Evolutionary conservation across 2,329 filamentous ascomycete species (phyloP).

Genomic region (Cladosporium sp.): DNA sequence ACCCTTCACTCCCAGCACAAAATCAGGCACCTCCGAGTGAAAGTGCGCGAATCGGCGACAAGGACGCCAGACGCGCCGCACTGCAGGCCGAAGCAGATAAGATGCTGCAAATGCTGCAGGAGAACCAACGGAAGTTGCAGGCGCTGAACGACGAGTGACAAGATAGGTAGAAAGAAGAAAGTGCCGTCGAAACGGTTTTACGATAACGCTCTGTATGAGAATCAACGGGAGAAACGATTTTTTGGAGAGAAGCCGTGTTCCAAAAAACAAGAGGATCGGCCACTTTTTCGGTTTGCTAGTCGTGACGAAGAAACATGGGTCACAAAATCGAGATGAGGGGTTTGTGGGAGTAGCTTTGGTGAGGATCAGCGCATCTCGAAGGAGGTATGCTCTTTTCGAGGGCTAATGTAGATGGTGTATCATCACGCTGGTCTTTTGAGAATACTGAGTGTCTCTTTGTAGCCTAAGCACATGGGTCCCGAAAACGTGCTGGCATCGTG

Average conservation of each 20-base stretch:
- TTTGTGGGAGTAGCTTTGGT: background rate
- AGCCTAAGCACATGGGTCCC: too few species aligned
- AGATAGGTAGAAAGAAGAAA: background rate
- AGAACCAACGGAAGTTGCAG: constrained; percentile 73
- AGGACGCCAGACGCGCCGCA: constrained; percentile 63
- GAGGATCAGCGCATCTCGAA: background rate
- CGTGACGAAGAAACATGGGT: background rate
- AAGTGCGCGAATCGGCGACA: constrained; percentile 34
- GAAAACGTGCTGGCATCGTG: background rate
- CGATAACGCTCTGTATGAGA: constrained; percentile 12
- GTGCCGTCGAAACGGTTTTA: background rate
- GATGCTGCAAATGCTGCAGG: constrained; percentile 71
- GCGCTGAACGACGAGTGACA: constrained; percentile 23
- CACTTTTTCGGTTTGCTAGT: background rate
- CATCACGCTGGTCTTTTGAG: background rate
- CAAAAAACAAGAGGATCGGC: background rate
- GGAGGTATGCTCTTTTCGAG: background rate
- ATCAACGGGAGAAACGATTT: constrained; percentile 2
- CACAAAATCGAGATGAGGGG: background rate
- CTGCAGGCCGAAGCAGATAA: constrained; percentile 72
- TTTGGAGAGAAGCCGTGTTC: background rate
- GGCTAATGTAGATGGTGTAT: background rate
- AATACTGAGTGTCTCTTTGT: background rate
- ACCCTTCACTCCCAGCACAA: constrained; percentile 39
- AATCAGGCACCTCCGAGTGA: constrained; percentile 13